Evolutionary conservation across 208 protist genomes (phyloP).

Genomic region (Leishmania aethiopica): DNA sequence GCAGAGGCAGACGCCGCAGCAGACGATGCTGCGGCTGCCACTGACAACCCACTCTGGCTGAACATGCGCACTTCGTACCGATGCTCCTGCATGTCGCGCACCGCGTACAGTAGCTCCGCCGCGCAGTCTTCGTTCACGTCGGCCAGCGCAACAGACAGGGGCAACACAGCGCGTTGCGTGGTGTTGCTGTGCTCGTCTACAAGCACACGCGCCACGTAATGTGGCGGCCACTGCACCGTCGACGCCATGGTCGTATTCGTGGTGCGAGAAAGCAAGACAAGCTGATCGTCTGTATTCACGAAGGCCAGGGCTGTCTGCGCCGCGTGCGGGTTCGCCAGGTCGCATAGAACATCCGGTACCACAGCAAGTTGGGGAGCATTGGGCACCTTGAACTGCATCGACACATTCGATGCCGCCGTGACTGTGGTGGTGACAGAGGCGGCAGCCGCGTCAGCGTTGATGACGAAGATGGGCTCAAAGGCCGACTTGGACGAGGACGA

Average conservation of each 20-base stretch:
- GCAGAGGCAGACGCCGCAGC: neutral
- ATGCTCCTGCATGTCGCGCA: slow-evolving; percentile 26
- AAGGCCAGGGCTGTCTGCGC: slow-evolving; percentile 29
- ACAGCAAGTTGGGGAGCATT: slow-evolving; percentile 16
- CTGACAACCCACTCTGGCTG: neutral
- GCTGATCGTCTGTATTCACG: slow-evolving; percentile 31
- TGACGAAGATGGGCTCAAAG: neutral
- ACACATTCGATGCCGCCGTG: neutral
- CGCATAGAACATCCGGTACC: slow-evolving; percentile 7
- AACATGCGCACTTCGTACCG: slow-evolving; percentile 38
- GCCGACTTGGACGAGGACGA: neutral
- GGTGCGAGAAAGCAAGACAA: slow-evolving; percentile 26
- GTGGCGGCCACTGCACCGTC: slow-evolving; percentile 4
- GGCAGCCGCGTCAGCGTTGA: neutral
- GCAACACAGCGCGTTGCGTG: slow-evolving; percentile 12
- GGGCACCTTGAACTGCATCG: slow-evolving; percentile 4
- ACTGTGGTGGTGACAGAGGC: neutral
- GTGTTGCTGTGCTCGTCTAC: slow-evolving; percentile 8
- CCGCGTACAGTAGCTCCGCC: slow-evolving; percentile 60
- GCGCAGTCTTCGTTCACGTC: slow-evolving; percentile 74
- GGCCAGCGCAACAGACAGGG: slow-evolving; percentile 39
- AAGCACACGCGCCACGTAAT: slow-evolving; percentile 19
- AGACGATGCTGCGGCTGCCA: neutral
- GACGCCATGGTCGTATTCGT: neutral
- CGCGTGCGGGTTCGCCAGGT: neutral